Base-by-base conservation (phyloP, 257 asterid species). In the Leptodermis oblonga region DNA sequence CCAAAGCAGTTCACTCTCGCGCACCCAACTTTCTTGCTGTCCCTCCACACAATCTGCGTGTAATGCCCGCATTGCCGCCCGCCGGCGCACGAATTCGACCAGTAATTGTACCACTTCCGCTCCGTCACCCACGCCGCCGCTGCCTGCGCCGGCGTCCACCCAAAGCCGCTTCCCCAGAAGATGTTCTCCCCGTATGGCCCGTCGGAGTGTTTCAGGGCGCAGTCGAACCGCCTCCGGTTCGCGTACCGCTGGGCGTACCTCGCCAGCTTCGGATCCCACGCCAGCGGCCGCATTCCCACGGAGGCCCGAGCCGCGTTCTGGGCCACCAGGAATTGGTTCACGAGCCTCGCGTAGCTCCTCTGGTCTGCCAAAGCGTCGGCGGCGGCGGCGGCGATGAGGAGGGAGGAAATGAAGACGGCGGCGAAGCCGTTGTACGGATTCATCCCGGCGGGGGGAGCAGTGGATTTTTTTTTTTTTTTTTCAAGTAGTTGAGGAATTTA, bases 151-250 rank as follows among this genome's bases (percentile, higher is more conserved):
- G 89, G 85, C 10, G 66, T 63, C 86, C 86, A 82, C 39, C 72
- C 79, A 7, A 0, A 28, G 7, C 87, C 86, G 62, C 87, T 68
- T 0, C 86, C 87, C 86, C 89, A 84, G 51, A 84, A 84, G 0
- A 82, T 84, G 68, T 84, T 84, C 68, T 84, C 89, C 0, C 85
- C 89, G 36, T 75, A 84, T 3, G 85, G 83, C 10, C 85, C 84
- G 31, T 65, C 66, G 0, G 89, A 84, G 63, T 84, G 89, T 70
- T 18, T n/a, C 68, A 82, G 46, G 2, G 68, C 76, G 34, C 87
- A 84, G 70, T 84, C 89, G 51, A 30, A 12, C 18, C 73, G 43
- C 73, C 89, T 68, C 7, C 65, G 76, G 66, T 66, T 78, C 4
- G 87, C 89, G 17, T 82, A 84, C 83, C 79, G 66, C 22, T 62